Conservation (phyloP, 164 flowering plant genomes). For the Nymphaea thermarum region DNA sequence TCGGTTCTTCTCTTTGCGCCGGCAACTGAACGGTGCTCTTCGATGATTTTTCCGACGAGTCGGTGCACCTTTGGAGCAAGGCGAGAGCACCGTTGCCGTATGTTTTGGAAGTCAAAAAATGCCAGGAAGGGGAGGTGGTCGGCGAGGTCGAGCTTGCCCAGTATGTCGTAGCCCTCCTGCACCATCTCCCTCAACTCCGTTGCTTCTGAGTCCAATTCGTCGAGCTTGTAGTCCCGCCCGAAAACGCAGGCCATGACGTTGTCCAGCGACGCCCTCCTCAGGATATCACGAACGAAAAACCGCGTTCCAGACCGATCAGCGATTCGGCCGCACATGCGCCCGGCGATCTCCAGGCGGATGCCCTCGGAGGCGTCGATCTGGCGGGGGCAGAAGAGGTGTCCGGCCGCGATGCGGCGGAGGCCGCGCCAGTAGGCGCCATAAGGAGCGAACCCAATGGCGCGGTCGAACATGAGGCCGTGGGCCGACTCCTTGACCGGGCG, state of each 20-base stretch:
- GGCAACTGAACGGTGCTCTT: slow-evolving; percentile 12
- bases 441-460: slow-evolving; percentile 45
- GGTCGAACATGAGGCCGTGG: slow-evolving; percentile 27
- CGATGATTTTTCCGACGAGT: slow-evolving; percentile 30
- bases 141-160: slow-evolving; percentile 31
- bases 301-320: neutral
- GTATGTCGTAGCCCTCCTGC: slow-evolving; percentile 32
- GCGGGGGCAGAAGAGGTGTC: slow-evolving; percentile 33
- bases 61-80: slow-evolving; percentile 42
- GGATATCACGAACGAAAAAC: slow-evolving; percentile 15
- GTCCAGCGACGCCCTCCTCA: slow-evolving; percentile 28
- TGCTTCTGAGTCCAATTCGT: slow-evolving; percentile 2
- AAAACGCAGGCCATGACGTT: slow-evolving; percentile 39
- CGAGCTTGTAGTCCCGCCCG: slow-evolving; percentile 14
- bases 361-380: slow-evolving; percentile 15
- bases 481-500: slow-evolving; percentile 41
- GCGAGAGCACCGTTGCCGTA: slow-evolving; percentile 27
- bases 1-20: slow-evolving; percentile 6
- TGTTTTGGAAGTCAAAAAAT: slow-evolving; percentile 19
- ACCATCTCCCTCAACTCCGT: slow-evolving; percentile 19
- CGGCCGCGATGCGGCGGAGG: slow-evolving; percentile 28
- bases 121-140: slow-evolving; percentile 31
- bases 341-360: slow-evolving; percentile 13
- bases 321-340: slow-evolving; percentile 11
- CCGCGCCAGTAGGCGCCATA: slow-evolving; percentile 38